Evolutionary conservation across 331 rosid genomes (phyloP).

Genomic region (Cucumis variabilis): DNA sequence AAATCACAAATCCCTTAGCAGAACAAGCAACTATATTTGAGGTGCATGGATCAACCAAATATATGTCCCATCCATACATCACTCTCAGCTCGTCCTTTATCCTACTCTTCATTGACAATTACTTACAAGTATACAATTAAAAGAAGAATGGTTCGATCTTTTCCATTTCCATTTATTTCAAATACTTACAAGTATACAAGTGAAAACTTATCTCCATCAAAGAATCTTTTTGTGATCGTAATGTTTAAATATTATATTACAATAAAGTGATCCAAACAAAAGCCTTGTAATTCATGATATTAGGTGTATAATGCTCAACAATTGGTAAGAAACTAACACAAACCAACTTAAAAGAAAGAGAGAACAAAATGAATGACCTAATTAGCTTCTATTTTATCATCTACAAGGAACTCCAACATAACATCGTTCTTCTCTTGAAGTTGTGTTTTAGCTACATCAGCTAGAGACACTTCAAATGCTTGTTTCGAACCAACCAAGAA

Average conservation of each 20-base stretch:
- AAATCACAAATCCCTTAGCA: too few relatives aligned
- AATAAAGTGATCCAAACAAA: neutral
- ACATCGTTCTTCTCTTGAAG: slow-evolving; percentile 98
- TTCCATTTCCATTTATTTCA: too few relatives aligned
- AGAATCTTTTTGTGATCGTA: slow-evolving; percentile 86
- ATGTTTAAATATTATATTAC: slow-evolving; percentile 25
- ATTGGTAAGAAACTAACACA: slow-evolving; percentile 1
- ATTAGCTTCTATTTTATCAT: slow-evolving; percentile 96
- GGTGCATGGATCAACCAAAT: too few relatives aligned
- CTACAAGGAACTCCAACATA: slow-evolving; percentile 92
- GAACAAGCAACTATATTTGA: too few relatives aligned
- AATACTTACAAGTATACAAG: too few relatives aligned
- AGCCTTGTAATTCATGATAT: neutral
- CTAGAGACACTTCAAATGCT: slow-evolving; percentile 97
- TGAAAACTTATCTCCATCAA: slow-evolving; percentile 98
- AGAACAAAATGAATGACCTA: slow-evolving; percentile 56
- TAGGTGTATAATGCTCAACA: neutral
- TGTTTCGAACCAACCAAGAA: slow-evolving; percentile 93
- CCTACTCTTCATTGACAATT: too few relatives aligned
- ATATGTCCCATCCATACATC: too few relatives aligned
- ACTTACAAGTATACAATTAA: too few relatives aligned
- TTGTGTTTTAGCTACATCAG: slow-evolving; percentile 94
- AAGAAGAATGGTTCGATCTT: too few relatives aligned
- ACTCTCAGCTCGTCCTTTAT: too few relatives aligned
- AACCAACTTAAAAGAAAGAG: neutral